Percentiles rank a stretch among this genome's conserved stretches.
phyloP scores from a whole-genome alignment of 331 rosid genomes.

The Acacia pycnantha region DNA sequence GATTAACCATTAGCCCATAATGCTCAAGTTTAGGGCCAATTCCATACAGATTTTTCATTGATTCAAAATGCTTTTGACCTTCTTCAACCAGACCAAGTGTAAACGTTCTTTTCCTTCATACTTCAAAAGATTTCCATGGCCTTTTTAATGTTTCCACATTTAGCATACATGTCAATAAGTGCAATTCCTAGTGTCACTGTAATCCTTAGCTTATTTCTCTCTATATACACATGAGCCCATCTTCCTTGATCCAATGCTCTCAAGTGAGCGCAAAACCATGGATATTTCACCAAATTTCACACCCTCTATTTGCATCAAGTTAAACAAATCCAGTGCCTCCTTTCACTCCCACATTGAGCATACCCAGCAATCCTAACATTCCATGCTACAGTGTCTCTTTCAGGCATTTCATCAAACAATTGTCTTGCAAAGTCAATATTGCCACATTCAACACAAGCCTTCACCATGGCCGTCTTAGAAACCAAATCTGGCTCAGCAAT shows the following conservation, averaged over 20 bases:
- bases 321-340: conserved; percentile 37
- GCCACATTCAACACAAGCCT: conserved; percentile 32
- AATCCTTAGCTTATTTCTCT: conserved; percentile 34
- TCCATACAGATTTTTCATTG: conserved; percentile 30
- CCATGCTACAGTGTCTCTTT: conserved; percentile 39
- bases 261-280: conserved; percentile 49
- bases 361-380: conserved; percentile 48
- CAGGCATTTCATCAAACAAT: conserved; percentile 26
- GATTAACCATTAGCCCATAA: conserved; percentile 51
- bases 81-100: conserved; percentile 50
- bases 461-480: conserved; percentile 40
- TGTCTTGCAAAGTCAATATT: conserved; percentile 29
- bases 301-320: conserved; percentile 48
- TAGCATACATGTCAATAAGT: conserved; percentile 44
- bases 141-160: conserved; percentile 42
- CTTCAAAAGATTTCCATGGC: conserved; percentile 46
- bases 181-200: conserved; percentile 41
- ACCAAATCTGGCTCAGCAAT: conserved; percentile 42
- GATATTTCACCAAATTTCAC: conserved; percentile 42
- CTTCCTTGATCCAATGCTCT: conserved; percentile 52
- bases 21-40: conserved; percentile 49
- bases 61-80: conserved; percentile 35
- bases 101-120: conserved; percentile 44
- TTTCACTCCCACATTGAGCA: conserved; percentile 37
- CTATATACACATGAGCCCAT: conserved; percentile 47